A percentile compares a stretch with the other conserved stretches of the same genome.
Conservation (phyloP, 2,329 filamentous ascomycete species). For the Waltergamsia citrina region DNA sequence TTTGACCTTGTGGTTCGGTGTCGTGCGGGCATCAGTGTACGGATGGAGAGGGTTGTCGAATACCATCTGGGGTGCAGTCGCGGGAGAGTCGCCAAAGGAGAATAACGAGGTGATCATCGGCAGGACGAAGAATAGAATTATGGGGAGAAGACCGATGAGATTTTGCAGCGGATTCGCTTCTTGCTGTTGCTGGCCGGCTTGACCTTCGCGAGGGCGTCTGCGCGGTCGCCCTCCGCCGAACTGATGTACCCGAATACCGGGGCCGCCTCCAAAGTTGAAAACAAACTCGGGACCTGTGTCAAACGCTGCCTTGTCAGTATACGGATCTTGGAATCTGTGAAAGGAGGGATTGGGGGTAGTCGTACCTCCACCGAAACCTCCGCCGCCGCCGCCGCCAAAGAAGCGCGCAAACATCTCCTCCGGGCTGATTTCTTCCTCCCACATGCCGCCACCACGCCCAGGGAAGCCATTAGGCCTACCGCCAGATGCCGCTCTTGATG, state of each 20-base stretch:
- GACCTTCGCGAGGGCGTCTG: conserved; percentile 60
- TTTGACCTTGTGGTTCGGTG: conserved; percentile 60
- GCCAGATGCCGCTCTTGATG: conserved; percentile 13
- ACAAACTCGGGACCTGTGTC: conserved; percentile 81
- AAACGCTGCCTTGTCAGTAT: conserved; percentile 37
- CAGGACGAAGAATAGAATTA: conserved; percentile 81
- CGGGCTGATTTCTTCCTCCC: conserved; percentile 86
- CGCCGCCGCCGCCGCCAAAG: conserved; percentile 78
- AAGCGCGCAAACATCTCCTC: conserved; percentile 97
- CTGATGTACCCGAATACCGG: conserved; percentile 88
- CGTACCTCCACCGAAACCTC: conserved; percentile 32
- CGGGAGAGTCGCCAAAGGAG: conserved; percentile 30
- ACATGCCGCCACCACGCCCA: conserved; percentile 53
- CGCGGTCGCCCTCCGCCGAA: conserved; percentile 77
- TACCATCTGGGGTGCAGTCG: conserved; percentile 58
- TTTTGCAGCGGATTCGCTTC: conserved; percentile 44
- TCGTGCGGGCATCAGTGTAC: conserved; percentile 65
- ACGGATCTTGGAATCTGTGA: not conserved
- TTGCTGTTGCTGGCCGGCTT: conserved; percentile 39
- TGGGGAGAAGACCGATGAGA: conserved; percentile 70
- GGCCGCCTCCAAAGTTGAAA: conserved; percentile 88
- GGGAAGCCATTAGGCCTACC: conserved; percentile 28
- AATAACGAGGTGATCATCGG: conserved; percentile 78
- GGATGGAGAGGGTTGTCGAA: conserved; percentile 65
- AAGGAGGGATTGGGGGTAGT: not conserved